Evolutionary conservation across 2,329 filamentous ascomycete genomes (phyloP), one percentile per base, ranked within the genome.

Genomic region (Paracoccidioides brasiliensis): DNA sequence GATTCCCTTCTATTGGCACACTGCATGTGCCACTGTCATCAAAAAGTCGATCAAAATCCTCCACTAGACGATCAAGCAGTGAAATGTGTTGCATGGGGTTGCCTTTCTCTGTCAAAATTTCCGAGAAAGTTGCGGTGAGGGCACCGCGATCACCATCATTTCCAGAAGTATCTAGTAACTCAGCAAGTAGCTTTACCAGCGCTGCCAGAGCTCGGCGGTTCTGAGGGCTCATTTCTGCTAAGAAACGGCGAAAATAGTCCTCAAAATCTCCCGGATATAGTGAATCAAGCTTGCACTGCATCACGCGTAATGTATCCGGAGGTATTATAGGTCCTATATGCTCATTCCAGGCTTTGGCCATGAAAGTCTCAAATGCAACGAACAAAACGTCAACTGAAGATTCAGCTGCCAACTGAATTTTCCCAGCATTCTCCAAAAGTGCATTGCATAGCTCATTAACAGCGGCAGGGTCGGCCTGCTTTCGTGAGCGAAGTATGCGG

Each of bases 401-500:
- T 57, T 95, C 89, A 0, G 83, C 79, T 1, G 87, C 82, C 8
- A 83, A 76, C 54, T 94, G 86, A 60, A 87, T 79, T 64, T 88
- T 89, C 53, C 82, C 85, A 0, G 90, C 88, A 60, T 86, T 86
- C 67, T 95, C 90, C 15, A 95, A 82, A 12, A 96, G 78, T 38
- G 83, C 80, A 66, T 95, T 95, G 72, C 95, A 96, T 1, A 96
- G 76, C 62, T 95, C 89, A 64, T 95, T 95, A 61, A 95, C 86
- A 1, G 81, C 76, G 5, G 91, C 78, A 64, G 90, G 86, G 65
- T 95, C 88, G 2, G 84, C 87, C 33, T 74, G 71, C 9, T 78
- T 75, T 57, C 90, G 80, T 61, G 82, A 84, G 52, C 90, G 80
- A 37, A 96, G 75, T 32, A 82, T 83, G 37, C 85, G 83, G 15